A percentile compares a stretch with the other conserved stretches of the same genome.
These are phyloP conservation scores for Xylariaceae sp. DNA, from an alignment of 2,329 filamentous ascomycete species.

Conservation along the genomic window DNA sequence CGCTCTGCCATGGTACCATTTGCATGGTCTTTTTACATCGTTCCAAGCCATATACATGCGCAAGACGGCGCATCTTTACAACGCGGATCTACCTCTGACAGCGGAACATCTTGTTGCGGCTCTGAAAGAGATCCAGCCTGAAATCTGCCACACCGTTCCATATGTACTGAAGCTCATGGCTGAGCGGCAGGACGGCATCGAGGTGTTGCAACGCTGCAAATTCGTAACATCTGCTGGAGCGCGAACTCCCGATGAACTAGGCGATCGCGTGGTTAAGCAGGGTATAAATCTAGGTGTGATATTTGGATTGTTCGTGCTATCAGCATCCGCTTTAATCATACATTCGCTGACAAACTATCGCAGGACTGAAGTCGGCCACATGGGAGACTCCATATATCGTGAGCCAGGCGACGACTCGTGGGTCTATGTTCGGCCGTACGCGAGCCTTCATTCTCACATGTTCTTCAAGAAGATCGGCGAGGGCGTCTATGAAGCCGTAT, in stretches of 20 bases:
- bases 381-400: conserved; percentile 50
- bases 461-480: conserved; percentile 47
- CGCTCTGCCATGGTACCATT: conserved; percentile 52
- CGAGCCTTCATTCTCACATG: conserved; percentile 45
- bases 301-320: conserved; percentile 47
- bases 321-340: neutral
- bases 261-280: conserved; percentile 46
- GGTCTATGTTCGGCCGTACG: conserved; percentile 50
- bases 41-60: conserved; percentile 53
- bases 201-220: conserved; percentile 45
- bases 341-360: conserved; percentile 19
- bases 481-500: conserved; percentile 45
- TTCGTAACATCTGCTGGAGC: conserved; percentile 50
- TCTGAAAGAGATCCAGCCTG: conserved; percentile 45
- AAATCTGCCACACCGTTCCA: conserved; percentile 50
- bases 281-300: conserved; percentile 47
- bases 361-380: conserved; percentile 52
- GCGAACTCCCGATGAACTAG: conserved; percentile 50
- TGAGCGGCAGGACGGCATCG: conserved; percentile 45
- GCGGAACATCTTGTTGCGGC: conserved; percentile 45
- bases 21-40: conserved; percentile 50
- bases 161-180: conserved; percentile 50
- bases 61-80: conserved; percentile 50
- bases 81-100: conserved; percentile 48
- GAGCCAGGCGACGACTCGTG: conserved; percentile 48